phyloP scores from a whole-genome alignment of 108 stramenopile genomes.

The Skeletonema potamos region DNA sequence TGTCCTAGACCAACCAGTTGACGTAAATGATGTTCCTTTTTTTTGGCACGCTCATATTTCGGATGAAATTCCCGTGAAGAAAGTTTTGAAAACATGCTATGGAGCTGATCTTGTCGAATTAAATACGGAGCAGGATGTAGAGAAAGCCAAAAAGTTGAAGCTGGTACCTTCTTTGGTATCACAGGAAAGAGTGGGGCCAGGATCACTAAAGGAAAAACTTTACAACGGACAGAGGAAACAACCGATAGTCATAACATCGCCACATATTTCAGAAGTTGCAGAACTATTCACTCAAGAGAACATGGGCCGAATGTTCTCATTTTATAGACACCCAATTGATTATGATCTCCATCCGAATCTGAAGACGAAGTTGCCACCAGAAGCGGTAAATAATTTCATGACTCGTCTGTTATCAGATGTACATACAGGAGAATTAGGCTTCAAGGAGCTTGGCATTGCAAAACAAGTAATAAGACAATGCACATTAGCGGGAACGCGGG shows the following conservation, averaged over 20 bases:
- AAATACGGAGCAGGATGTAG: slow-evolving; percentile 34
- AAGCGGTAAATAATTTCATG: slow-evolving; percentile 43
- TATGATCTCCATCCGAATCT: slow-evolving; percentile 50
- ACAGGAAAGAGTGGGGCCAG: slow-evolving; percentile 19
- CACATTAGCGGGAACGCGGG: slow-evolving; percentile 34
- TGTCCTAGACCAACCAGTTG: slow-evolving; percentile 53
- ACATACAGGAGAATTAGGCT: slow-evolving; percentile 33
- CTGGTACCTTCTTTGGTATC: slow-evolving; percentile 21
- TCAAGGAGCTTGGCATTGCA: slow-evolving; percentile 51
- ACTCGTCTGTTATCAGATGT: slow-evolving; percentile 35
- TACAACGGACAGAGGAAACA: slow-evolving; percentile 35
- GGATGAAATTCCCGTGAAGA: slow-evolving; percentile 41
- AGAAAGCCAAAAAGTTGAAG: slow-evolving; percentile 38
- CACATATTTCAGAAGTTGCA: slow-evolving; percentile 47
- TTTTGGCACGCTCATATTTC: slow-evolving; percentile 48
- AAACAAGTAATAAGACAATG: slow-evolving; percentile 54
- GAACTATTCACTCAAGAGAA: slow-evolving; percentile 50
- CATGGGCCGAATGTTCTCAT: slow-evolving; percentile 43
- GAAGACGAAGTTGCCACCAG: slow-evolving; percentile 20
- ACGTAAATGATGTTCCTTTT: slow-evolving; percentile 44
- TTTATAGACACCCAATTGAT: slow-evolving; percentile 58
- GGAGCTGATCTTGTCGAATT: slow-evolving; percentile 48
- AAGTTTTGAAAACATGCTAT: slow-evolving; percentile 42
- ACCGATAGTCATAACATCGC: slow-evolving; percentile 43
- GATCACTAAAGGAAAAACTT: slow-evolving; percentile 11